A percentile compares a stretch with the other conserved stretches of the same genome.
These are phyloP conservation scores for Gaeumannomyces tritici DNA, from an alignment of 2,329 filamentous ascomycete genomes.

Conservation along the genomic window DNA sequence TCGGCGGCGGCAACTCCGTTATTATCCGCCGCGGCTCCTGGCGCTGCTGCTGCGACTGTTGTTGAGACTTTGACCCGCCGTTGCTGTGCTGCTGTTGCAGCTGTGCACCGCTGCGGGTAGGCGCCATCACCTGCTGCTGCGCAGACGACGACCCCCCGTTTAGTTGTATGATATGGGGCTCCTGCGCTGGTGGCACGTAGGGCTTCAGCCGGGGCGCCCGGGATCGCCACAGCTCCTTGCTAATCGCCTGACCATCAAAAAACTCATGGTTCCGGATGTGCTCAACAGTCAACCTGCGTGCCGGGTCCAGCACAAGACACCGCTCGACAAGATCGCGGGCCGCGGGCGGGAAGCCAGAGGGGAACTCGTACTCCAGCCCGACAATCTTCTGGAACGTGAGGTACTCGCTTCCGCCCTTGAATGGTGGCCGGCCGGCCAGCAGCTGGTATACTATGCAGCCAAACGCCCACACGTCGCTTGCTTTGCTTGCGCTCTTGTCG, in stretches of 20 bases:
- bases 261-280: conserved; percentile 96
- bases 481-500: conserved; percentile 94
- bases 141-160: conserved; percentile 39
- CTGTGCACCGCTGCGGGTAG: conserved; percentile 19
- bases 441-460: conserved; percentile 97
- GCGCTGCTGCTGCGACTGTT: not conserved
- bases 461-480: conserved; percentile 96
- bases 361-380: conserved; percentile 86
- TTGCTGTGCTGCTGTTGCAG: conserved; percentile 11
- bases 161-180: conserved; percentile 65
- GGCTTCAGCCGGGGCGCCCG: conserved; percentile 82
- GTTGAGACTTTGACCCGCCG: not conserved
- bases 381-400: conserved; percentile 98
- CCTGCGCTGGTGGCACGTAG: conserved; percentile 68
- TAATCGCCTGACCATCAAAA: conserved; percentile 80
- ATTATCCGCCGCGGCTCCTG: conserved; percentile 55
- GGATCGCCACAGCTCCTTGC: conserved; percentile 75
- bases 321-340: conserved; percentile 87
- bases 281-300: conserved; percentile 77
- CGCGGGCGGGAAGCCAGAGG: conserved; percentile 72
- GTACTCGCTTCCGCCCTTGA: conserved; percentile 94
- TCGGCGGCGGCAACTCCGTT: conserved; percentile 92
- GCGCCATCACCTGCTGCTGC: conserved; percentile 7
- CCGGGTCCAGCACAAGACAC: conserved; percentile 79
- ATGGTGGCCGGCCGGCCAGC: conserved; percentile 87